Evolutionary conservation across 179 eudicot species (phyloP), one percentile per base, ranked within the genome.

Genomic region (Actinidia polygama): DNA sequence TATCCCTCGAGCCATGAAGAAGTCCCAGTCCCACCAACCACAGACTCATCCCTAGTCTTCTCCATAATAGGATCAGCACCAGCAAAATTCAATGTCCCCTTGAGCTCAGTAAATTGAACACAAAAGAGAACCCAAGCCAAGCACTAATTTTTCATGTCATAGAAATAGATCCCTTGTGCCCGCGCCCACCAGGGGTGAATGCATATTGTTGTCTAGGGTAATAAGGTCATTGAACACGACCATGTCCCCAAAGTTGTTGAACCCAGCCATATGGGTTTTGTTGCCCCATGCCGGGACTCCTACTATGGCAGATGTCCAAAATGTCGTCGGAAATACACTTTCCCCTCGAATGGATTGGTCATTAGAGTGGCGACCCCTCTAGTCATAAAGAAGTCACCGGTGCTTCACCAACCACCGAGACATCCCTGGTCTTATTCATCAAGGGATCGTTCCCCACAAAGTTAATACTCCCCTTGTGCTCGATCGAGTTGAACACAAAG

Each of bases 21-120:
- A 92, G 58, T 92, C 4, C 93, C 95, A 0, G 95, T 92, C 4
- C 95, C 93, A 4, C 95, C 95, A 12, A 92, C 82, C 0, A 92
- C 86, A 0, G 91, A 87, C 19, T 91, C 75, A 72, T 92, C 93
- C 85, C 93, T 91, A 11, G 91, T 90, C 73, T 88, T 90, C 46
- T 83, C 59, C 91, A 84, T 85, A 19, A 86, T 1, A 7, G 91
- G 91, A 77, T 92, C 90, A 0, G 91, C 92, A 1, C 95, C 95
- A 0, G 80, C 83, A 75, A 92, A 88, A 75, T 83, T 89, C 4
- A 90, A 73, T 10, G 85, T 83, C 3, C 95, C 95, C 64, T 81
- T 73, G 21, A 82, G 73, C 0, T 85, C 82, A 3, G 88, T 88
- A 7, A 85, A 71, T 92, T 91, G 69, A 92, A 83, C 51, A 89